Percentiles rank a stretch among this genome's conserved stretches.
These are phyloP conservation scores for Cyclaneusma minus DNA, from an alignment of 2,329 filamentous ascomycete genomes.

Conservation along the genomic window DNA sequence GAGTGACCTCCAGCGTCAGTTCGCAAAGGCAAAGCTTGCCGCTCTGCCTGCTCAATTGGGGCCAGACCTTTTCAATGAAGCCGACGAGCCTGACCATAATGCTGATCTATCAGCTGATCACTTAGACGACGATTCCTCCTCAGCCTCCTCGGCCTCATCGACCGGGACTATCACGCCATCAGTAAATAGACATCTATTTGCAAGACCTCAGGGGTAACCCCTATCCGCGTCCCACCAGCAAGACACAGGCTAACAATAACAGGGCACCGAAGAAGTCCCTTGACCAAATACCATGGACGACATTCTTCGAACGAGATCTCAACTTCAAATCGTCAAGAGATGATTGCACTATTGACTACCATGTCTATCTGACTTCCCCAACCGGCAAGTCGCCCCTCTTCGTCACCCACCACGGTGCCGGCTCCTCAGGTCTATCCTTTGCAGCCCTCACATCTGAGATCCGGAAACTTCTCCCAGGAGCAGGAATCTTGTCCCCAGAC, in stretches of 20 bases:
- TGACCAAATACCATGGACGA: slow-evolving; percentile 47
- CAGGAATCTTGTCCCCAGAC: slow-evolving; percentile 74
- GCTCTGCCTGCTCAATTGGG: slow-evolving; percentile 43
- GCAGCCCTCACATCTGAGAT: slow-evolving; percentile 68
- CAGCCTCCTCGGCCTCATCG: slow-evolving; percentile 77
- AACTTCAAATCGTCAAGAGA: slow-evolving; percentile 40
- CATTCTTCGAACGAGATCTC: slow-evolving; percentile 81
- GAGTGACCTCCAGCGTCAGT: slow-evolving; percentile 69
- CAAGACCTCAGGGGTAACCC: slow-evolving; percentile 47
- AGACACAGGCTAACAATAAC: slow-evolving; percentile 3
- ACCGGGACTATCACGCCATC: slow-evolving; percentile 83
- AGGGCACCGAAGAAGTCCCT: slow-evolving; percentile 17
- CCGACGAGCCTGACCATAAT: slow-evolving; percentile 34
- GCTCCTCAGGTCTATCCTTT: slow-evolving; percentile 86
- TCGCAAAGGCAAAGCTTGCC: slow-evolving; percentile 60
- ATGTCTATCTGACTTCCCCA: slow-evolving; percentile 79
- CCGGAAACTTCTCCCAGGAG: slow-evolving; percentile 57
- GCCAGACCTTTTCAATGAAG: slow-evolving; percentile 32
- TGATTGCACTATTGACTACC: slow-evolving; percentile 43
- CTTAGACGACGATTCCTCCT: slow-evolving; percentile 52
- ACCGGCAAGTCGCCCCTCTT: slow-evolving; percentile 58
- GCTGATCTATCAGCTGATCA: slow-evolving; percentile 18
- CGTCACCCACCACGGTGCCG: slow-evolving; percentile 87
- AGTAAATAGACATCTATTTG: slow-evolving; percentile 56
- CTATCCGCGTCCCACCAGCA: slow-evolving; percentile 3